Conservation (phyloP, 192 early-diverging fungal species). For the Coemansia sp. region DNA sequence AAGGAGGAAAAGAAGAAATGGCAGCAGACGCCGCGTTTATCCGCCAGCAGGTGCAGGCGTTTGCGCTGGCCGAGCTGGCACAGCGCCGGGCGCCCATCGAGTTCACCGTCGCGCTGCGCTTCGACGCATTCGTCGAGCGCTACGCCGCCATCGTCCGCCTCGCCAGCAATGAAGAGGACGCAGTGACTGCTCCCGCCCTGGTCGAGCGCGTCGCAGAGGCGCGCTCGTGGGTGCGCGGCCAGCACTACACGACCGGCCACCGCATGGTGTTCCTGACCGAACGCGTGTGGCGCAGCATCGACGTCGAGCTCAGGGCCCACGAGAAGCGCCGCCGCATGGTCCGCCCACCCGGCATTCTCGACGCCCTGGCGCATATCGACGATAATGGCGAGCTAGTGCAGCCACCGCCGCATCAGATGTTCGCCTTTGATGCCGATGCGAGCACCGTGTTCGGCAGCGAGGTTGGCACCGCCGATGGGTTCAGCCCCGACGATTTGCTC, state of each 20-base stretch:
- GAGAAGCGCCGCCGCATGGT: slow-evolving; percentile 58
- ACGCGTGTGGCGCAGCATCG: slow-evolving; percentile 78
- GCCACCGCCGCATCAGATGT: slow-evolving; percentile 26
- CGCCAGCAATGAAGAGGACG: slow-evolving; percentile 4
- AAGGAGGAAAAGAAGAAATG: no score
- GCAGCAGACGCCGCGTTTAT: slow-evolving; percentile 65
- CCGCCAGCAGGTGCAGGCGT: slow-evolving; percentile 67
- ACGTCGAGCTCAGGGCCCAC: slow-evolving; percentile 66
- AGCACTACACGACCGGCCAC: slow-evolving; percentile 58
- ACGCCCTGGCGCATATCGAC: slow-evolving; percentile 31
- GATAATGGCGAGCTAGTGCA: slow-evolving; percentile 33
- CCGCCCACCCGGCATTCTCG: slow-evolving; percentile 33
- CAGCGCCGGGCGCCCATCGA: slow-evolving; percentile 66
- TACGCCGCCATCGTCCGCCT: slow-evolving; percentile 63
- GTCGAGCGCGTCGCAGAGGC: slow-evolving; percentile 29
- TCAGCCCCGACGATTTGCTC: slow-evolving; percentile 20
- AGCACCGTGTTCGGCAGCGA: slow-evolving; percentile 46
- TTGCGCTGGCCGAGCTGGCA: slow-evolving; percentile 74
- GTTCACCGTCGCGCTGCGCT: slow-evolving; percentile 71
- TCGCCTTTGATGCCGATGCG: slow-evolving; percentile 19
- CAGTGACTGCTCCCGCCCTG: slow-evolving; percentile 41
- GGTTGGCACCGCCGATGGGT: slow-evolving; percentile 17
- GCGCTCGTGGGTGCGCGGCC: slow-evolving; percentile 42
- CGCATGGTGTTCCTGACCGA: slow-evolving; percentile 73
- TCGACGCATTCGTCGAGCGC: slow-evolving; percentile 73